phyloP scores from a whole-genome alignment of 2,329 filamentous ascomycete species.

The Monilinia aucupariae region DNA sequence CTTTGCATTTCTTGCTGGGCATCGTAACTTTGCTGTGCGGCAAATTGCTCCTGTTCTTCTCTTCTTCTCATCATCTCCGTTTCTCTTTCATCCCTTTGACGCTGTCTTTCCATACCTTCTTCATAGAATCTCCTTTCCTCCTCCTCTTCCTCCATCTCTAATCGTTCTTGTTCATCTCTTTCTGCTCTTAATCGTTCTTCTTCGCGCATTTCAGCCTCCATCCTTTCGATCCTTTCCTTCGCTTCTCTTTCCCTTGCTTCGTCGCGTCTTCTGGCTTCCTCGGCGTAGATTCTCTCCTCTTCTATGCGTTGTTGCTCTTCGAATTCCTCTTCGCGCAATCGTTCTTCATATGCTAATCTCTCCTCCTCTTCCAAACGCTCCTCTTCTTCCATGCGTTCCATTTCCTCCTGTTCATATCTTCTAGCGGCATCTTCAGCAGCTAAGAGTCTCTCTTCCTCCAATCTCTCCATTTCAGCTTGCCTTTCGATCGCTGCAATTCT shows the following conservation, averaged over 20 bases:
- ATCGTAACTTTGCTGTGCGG: constrained; percentile 6
- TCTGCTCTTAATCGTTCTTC: constrained; percentile 5
- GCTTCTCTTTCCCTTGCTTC: constrained; percentile 6
- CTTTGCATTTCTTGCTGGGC: constrained; percentile 11
- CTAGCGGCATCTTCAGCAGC: constrained; percentile 9
- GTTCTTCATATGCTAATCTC: constrained; percentile 8
- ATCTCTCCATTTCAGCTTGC: background rate
- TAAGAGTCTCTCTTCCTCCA: constrained; percentile 5
- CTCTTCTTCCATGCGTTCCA: constrained; percentile 1
- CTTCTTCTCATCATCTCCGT: background rate
- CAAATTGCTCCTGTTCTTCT: constrained; percentile 10
- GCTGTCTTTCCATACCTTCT: constrained; percentile 1
- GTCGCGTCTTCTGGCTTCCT: constrained; percentile 11
- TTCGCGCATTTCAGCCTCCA: background rate
- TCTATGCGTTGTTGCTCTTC: constrained; percentile 6
- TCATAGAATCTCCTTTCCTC: constrained; percentile 12
- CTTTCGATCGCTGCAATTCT: constrained; percentile 1
- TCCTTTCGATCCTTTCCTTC: background rate
- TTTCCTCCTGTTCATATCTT: constrained; percentile 5
- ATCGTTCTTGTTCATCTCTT: constrained; percentile 12
- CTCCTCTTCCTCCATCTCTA: constrained; percentile 16
- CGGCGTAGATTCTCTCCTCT: constrained; percentile 12
- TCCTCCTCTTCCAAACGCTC: constrained; percentile 9
- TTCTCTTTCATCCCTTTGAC: constrained; percentile 5
- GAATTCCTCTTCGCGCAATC: constrained; percentile 7